Evolutionary conservation across 1,284 basidiomycete genomes (phyloP).

Genomic region (Apiotrichum sp.): DNA sequence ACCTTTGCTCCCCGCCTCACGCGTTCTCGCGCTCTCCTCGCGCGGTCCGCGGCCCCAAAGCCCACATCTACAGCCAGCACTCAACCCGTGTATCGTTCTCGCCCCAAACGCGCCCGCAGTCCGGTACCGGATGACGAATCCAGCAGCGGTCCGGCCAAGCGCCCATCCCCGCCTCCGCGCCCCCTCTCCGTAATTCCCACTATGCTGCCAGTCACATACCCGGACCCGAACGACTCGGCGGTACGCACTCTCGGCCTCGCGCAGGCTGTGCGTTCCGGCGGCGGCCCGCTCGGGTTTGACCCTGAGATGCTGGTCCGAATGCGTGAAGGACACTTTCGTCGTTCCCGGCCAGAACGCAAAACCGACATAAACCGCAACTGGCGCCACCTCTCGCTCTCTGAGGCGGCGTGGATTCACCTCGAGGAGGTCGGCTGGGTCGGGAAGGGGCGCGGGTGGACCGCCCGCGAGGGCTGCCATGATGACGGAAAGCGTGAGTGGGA

Average conservation of each 20-base stretch:
- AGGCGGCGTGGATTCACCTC: slow-evolving; percentile 25
- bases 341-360: slow-evolving; percentile 1
- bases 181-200: slow-evolving; percentile 17
- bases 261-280: slow-evolving; percentile 3
- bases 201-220: slow-evolving; percentile 9
- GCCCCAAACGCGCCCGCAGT: background rate
- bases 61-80: background rate
- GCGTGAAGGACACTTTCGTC: slow-evolving; percentile 17
- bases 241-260: slow-evolving; percentile 11
- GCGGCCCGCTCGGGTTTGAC: slow-evolving; percentile 4
- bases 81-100: background rate
- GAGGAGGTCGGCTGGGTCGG: slow-evolving; percentile 23
- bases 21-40: background rate
- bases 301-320: slow-evolving; percentile 17
- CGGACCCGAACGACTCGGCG: slow-evolving; percentile 12
- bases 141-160: background rate
- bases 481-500: slow-evolving; percentile 21
- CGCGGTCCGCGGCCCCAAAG: background rate
- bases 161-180: slow-evolving; percentile 2
- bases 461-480: slow-evolving; percentile 17
- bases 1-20: background rate
- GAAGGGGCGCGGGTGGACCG: slow-evolving; percentile 19
- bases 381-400: slow-evolving; percentile 15
- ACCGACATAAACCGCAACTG: slow-evolving; percentile 11
- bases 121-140: background rate